Conservation (phyloP, 345 rosid species). For the Eucalyptus erythrocorys region DNA sequence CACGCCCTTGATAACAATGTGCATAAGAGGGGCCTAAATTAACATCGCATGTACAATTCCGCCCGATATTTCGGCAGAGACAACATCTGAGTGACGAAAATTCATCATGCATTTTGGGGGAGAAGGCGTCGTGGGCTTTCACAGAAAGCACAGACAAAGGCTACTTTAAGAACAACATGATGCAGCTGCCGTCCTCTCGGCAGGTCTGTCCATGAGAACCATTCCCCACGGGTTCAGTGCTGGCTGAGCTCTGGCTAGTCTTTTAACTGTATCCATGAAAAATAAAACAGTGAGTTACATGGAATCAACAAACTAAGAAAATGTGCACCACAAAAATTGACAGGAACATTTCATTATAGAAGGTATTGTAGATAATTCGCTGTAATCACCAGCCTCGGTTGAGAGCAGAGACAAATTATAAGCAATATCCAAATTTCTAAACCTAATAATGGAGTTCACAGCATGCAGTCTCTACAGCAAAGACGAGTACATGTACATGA, state of each 20-base stretch:
- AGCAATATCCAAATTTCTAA: not conserved
- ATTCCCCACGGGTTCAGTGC: slow-evolving; percentile 74
- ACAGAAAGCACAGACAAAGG: not conserved
- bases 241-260: slow-evolving; percentile 79
- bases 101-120: not conserved
- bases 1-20: not conserved
- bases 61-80: not conserved
- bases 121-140: not conserved
- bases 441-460: not conserved
- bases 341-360: not conserved
- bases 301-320: not conserved
- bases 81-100: not conserved
- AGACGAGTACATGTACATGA: not conserved
- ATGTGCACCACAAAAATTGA: not conserved
- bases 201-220: slow-evolving; percentile 79
- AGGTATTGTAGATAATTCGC: not conserved
- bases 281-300: not conserved
- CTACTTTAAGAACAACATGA: slow-evolving; percentile 63
- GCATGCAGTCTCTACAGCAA: not conserved
- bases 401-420: not conserved
- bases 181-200: slow-evolving; percentile 52
- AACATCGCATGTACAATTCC: not conserved
- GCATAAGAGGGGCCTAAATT: not conserved
- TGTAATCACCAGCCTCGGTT: not conserved
- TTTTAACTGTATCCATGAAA: slow-evolving; percentile 44